Evolutionary conservation across 2,329 filamentous ascomycete genomes (phyloP).

Genomic region (Colletotrichum liaoningense): DNA sequence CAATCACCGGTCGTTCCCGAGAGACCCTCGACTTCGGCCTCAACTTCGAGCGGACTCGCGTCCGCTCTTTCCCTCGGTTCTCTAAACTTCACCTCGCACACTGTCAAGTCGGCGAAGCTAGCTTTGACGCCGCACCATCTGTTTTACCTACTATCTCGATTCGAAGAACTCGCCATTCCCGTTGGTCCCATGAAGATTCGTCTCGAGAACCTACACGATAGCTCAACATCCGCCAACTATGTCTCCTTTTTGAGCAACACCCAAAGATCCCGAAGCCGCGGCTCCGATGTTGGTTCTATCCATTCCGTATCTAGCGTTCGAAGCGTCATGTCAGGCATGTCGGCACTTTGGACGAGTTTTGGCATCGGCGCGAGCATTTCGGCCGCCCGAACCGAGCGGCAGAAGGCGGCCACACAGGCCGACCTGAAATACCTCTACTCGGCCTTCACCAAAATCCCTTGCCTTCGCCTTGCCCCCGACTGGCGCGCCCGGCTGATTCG

Average conservation of each 20-base stretch:
- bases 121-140: slow-evolving; percentile 95
- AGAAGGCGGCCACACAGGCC: slow-evolving; percentile 84
- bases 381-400: slow-evolving; percentile 86
- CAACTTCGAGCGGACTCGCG: slow-evolving; percentile 80
- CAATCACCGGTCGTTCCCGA: slow-evolving; percentile 66
- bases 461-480: slow-evolving; percentile 89
- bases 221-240: slow-evolving; percentile 88
- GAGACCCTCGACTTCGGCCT: slow-evolving; percentile 73
- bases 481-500: slow-evolving; percentile 90
- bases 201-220: slow-evolving; percentile 92
- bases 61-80: slow-evolving; percentile 88
- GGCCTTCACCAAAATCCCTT: slow-evolving; percentile 97
- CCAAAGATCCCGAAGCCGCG: slow-evolving; percentile 81
- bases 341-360: slow-evolving; percentile 89
- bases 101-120: slow-evolving; percentile 88
- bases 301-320: slow-evolving; percentile 96
- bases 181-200: slow-evolving; percentile 97
- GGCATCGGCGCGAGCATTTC: slow-evolving; percentile 84
- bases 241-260: slow-evolving; percentile 93
- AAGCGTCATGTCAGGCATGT: slow-evolving; percentile 98
- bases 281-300: slow-evolving; percentile 89
- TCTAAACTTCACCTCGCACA: slow-evolving; percentile 85
- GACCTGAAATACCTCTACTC: slow-evolving; percentile 98
- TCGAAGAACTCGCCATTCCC: slow-evolving; percentile 90
- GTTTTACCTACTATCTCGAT: slow-evolving; percentile 94